Percentiles rank a stretch among this genome's conserved stretches.
Conservation (phyloP, 805 yeast species). For the Metschnikowia rubicola region DNA sequence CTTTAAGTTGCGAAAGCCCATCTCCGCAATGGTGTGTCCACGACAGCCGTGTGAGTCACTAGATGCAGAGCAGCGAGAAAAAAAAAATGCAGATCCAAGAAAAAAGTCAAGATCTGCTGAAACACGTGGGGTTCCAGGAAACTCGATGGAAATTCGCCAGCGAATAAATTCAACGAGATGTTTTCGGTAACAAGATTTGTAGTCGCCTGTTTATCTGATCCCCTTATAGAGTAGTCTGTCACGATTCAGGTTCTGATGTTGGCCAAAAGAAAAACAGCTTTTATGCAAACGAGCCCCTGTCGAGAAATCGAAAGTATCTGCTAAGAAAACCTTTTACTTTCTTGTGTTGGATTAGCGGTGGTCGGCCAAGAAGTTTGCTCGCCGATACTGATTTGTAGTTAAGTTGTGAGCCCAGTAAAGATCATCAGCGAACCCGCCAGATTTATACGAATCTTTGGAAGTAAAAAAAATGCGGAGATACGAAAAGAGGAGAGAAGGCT, state of each 20-base stretch:
- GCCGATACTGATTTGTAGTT: too few relatives aligned
- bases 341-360: too few relatives aligned
- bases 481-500: too few relatives aligned
- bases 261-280: too few relatives aligned
- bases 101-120: neutral
- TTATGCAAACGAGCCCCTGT: too few relatives aligned
- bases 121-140: neutral
- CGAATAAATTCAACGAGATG: neutral
- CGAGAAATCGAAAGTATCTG: too few relatives aligned
- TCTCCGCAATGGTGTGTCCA: conserved; percentile 1
- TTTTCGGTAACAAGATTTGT: neutral
- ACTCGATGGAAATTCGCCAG: neutral
- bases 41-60: neutral
- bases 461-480: too few relatives aligned
- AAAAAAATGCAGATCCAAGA: neutral
- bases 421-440: too few relatives aligned
- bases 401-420: too few relatives aligned
- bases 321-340: too few relatives aligned
- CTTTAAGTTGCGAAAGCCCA: conserved; percentile 8
- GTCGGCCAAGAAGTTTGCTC: too few relatives aligned
- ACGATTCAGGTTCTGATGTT: neutral
- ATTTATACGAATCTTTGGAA: too few relatives aligned
- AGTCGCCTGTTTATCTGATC: neutral
- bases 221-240: neutral
- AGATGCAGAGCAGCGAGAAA: neutral